These are phyloP conservation scores for Eragrostis curvula DNA, from an alignment of 176 grass and related monocot genomes.

Conservation along the genomic window DNA sequence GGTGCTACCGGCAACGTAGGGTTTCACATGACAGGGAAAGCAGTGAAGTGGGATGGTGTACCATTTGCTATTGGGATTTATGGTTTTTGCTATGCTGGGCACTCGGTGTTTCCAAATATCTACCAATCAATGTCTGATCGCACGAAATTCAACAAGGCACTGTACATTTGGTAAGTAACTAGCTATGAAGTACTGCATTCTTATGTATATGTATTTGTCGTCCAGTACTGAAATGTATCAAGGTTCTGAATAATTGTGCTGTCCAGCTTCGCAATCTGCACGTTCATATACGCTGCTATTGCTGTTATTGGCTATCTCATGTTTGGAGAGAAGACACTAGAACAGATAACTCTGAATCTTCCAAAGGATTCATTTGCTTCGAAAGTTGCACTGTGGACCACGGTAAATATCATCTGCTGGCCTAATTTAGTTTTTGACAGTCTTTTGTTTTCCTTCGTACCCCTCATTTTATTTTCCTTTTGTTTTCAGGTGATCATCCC, in stretches of 20 bases:
- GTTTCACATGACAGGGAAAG: conserved; percentile 70
- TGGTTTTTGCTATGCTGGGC: conserved; percentile 89
- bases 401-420: conserved; percentile 54
- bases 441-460: background rate
- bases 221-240: conserved; percentile 16
- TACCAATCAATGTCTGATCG: conserved; percentile 96
- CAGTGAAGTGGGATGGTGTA: conserved; percentile 71
- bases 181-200: conserved; percentile 56
- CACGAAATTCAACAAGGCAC: conserved; percentile 79
- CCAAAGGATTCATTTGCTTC: conserved; percentile 78
- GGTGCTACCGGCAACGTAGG: conserved; percentile 60
- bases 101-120: conserved; percentile 94
- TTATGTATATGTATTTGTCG: background rate
- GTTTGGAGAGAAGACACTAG: conserved; percentile 81
- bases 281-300: conserved; percentile 77
- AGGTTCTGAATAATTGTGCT: conserved; percentile 32
- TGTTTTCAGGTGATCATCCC: conserved; percentile 82
- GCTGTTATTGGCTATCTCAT: conserved; percentile 83
- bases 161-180: conserved; percentile 27
- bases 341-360: conserved; percentile 96
- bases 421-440: background rate
- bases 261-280: conserved; percentile 77
- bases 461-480: background rate
- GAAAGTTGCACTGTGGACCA: conserved; percentile 88
- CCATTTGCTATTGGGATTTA: conserved; percentile 90